Base-by-base conservation (phyloP, 1,284 basidiomycete species). In the Irpex lacteus region DNA sequence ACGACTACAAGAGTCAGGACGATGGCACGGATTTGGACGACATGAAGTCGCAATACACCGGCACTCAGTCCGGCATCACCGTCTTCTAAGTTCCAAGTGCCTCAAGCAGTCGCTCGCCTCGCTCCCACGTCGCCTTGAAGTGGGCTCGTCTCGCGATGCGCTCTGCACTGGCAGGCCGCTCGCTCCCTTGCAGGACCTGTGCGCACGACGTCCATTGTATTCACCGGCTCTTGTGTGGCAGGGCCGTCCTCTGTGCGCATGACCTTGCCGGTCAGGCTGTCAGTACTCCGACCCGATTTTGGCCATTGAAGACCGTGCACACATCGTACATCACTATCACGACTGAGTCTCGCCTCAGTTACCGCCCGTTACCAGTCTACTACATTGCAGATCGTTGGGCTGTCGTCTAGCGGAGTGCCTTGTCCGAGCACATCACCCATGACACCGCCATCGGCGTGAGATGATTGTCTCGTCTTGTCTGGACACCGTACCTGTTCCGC, bases 1-100 rank as follows among this genome's bases (percentile, higher is more conserved):
- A 90, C 69, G 92, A 94, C 73, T 94, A 94, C 79, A 94, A 94
- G 85, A 92, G 90, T 71, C 90, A 92, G 74, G 91, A 93, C 68
- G 92, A 90, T 66, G 82, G 83, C 50, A 83, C 79, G 34, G 91
- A 94, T 72, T 72, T 87, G 71, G 91, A 94, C 73, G 92, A 94
- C 73, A 85, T 93, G 83, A 92, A 92, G 79, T 89, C 87, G 63
- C 91, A 94, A 75, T 94, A 94, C 75, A 81, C 89, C 11, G 90
- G 89, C 53, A 92, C 91, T 11, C 91, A 92, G 74, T 86, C 87
- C 56, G 92, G 92, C 59, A 84, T 94, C 65, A 94, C 92, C 53
- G 92, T 92, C 68, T 94, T 91, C 77, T 94, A 78, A 73, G 64
- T 60, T 56, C 44, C 54, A 56, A 15, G 18, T 26, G 13, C 54